phyloP scores from a whole-genome alignment of 495 filamentous ascomycete species.

The Diplogelasinospora grovesii region DNA sequence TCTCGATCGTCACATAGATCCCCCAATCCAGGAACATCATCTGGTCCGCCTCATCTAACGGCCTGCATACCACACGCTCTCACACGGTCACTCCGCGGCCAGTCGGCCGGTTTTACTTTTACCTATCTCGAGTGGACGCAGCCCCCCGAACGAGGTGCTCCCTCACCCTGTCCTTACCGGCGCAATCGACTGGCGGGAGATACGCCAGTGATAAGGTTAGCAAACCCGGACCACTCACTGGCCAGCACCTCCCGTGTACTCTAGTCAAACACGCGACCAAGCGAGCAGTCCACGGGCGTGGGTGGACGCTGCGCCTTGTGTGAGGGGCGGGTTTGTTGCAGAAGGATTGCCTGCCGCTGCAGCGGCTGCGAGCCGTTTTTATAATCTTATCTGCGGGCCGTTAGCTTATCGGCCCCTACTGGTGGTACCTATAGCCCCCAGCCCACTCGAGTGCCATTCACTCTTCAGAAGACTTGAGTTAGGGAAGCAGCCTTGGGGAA shows the following conservation, averaged over 20 bases:
- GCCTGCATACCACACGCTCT: conserved; percentile 10
- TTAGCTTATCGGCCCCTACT: neutral
- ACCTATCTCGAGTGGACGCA: too few species aligned
- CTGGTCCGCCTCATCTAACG: conserved; percentile 15
- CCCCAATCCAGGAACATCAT: conserved; percentile 14
- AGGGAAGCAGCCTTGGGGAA: neutral
- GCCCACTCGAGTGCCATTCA: neutral
- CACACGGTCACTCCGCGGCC: too few species aligned
- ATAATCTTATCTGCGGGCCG: neutral
- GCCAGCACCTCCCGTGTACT: too few species aligned
- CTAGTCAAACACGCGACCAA: too few species aligned
- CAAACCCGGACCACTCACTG: too few species aligned
- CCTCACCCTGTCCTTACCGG: neutral
- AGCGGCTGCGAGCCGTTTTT: too few species aligned
- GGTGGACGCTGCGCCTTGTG: too few species aligned
- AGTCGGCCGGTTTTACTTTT: too few species aligned
- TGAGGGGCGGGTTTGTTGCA: too few species aligned
- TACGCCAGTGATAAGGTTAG: conserved; percentile 11
- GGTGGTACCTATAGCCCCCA: too few species aligned
- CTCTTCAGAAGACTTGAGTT: neutral
- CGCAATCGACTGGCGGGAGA: conserved; percentile 2
- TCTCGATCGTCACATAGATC: conserved; percentile 43
- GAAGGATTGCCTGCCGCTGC: too few species aligned
- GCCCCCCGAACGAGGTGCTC: too few species aligned
- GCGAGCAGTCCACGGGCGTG: neutral